Conservation (phyloP, 257 asterid genomes). For the Apocynum venetum region DNA sequence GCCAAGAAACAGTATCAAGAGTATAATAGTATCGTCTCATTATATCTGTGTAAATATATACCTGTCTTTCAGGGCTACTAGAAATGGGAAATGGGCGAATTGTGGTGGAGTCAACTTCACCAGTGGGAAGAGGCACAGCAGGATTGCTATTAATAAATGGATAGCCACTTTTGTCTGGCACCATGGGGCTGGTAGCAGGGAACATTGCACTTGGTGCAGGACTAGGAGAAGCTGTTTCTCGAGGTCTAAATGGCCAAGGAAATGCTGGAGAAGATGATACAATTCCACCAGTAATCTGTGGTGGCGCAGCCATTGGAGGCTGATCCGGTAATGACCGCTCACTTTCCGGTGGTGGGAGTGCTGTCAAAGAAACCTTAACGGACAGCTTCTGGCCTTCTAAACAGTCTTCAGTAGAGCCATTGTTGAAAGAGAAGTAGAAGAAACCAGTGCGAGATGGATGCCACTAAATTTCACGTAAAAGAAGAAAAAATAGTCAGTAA, state of each 20-base stretch:
- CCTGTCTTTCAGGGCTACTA: conserved; percentile 40
- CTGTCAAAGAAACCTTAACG: conserved; percentile 39
- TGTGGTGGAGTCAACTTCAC: conserved; percentile 93
- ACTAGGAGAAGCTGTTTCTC: conserved; percentile 49
- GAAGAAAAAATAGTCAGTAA: not conserved
- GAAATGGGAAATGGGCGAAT: conserved; percentile 65
- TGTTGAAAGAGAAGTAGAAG: conserved; percentile 89
- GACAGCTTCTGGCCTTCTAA: conserved; percentile 61
- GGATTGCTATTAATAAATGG: conserved; percentile 92
- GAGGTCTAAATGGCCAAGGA: conserved; percentile 86
- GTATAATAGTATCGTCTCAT: not conserved
- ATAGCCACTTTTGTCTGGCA: conserved; percentile 47
- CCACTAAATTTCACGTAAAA: conserved; percentile 55
- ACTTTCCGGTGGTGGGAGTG: conserved; percentile 26
- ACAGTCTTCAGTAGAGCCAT: conserved; percentile 61
- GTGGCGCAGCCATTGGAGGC: conserved; percentile 33
- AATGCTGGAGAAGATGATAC: conserved; percentile 83
- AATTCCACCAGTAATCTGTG: conserved; percentile 55
- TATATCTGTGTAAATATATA: conserved; percentile 1
- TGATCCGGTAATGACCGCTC: conserved; percentile 26
- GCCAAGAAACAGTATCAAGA: not conserved
- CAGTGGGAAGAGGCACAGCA: conserved; percentile 93
- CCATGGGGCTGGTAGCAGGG: conserved; percentile 43
- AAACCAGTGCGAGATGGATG: conserved; percentile 66
- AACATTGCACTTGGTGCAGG: conserved; percentile 55